These are phyloP conservation scores for Articulospora tetracladia DNA, from an alignment of 495 filamentous ascomycete species.

Conservation along the genomic window DNA sequence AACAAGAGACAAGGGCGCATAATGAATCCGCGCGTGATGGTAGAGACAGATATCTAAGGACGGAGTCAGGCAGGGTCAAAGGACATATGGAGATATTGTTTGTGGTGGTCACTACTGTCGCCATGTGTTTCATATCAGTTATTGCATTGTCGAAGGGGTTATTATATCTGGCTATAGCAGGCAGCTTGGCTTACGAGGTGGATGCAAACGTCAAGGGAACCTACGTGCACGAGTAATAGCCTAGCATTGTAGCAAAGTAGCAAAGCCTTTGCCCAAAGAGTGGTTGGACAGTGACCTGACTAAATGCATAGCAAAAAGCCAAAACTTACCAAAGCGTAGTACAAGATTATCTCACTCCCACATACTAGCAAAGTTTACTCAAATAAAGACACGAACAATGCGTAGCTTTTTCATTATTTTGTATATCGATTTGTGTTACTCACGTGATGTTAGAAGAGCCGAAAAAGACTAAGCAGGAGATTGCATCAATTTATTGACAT, in stretches of 20 bases:
- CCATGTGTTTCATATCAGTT: not conserved
- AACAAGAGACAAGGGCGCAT: not conserved
- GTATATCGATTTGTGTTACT: no score
- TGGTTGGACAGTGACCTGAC: no score
- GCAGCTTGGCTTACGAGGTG: not conserved
- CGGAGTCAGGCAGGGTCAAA: not conserved
- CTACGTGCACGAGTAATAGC: no score
- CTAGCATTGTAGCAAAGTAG: no score
- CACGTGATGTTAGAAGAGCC: no score
- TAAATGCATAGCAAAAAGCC: no score
- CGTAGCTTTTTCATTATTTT: no score
- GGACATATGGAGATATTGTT: not conserved
- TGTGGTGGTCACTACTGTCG: not conserved
- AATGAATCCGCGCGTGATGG: not conserved
- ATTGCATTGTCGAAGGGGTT: not conserved
- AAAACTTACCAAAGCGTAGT: no score
- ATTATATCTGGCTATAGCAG: not conserved
- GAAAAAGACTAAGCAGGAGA: not conserved
- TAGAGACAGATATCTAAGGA: conserved; percentile 1
- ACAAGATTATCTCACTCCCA: no score
- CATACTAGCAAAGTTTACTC: no score
- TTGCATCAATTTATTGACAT: not conserved
- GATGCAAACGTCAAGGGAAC: not conserved
- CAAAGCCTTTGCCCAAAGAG: no score
- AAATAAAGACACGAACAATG: no score